phyloP scores from a whole-genome alignment of 176 grass and related monocot genomes.

The Oryza nivara region DNA sequence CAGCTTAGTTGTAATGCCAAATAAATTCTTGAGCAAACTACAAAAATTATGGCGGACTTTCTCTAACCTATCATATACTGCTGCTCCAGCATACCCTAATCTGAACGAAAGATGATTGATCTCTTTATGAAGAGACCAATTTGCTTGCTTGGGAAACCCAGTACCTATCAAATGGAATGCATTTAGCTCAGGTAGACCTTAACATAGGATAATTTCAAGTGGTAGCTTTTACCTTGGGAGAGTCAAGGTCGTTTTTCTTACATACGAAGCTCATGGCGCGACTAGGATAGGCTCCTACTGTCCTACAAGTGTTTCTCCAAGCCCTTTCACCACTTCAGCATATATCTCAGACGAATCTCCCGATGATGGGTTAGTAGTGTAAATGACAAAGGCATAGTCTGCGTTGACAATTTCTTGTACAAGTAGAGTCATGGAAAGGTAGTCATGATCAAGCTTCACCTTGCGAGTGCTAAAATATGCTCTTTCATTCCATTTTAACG shows the following conservation, averaged over 20 bases:
- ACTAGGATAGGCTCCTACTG: slow-evolving; percentile 87
- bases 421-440: slow-evolving; percentile 92
- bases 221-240: slow-evolving; percentile 66
- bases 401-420: slow-evolving; percentile 97
- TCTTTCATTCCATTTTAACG: slow-evolving; percentile 99
- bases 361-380: slow-evolving; percentile 86
- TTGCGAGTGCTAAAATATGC: slow-evolving; percentile 94
- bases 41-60: background rate
- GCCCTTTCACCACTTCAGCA: slow-evolving; percentile 96
- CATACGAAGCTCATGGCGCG: slow-evolving; percentile 92
- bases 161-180: slow-evolving; percentile 51
- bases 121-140: slow-evolving; percentile 90
- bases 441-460: slow-evolving; percentile 94
- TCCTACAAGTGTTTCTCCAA: slow-evolving; percentile 93
- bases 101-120: slow-evolving; percentile 94
- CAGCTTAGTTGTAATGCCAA: slow-evolving; percentile 21
- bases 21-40: background rate
- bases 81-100: slow-evolving; percentile 98
- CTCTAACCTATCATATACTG: slow-evolving; percentile 87
- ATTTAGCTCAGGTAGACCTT: slow-evolving; percentile 27
- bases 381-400: slow-evolving; percentile 99
- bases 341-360: slow-evolving; percentile 97
- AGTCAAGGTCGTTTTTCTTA: slow-evolving; percentile 77
- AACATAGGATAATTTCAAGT: slow-evolving; percentile 28
- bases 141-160: slow-evolving; percentile 93